Evolutionary conservation across 2,329 filamentous ascomycete species (phyloP), one percentile per base, ranked within the genome.

Genomic region (Sporothrix curviconia): DNA sequence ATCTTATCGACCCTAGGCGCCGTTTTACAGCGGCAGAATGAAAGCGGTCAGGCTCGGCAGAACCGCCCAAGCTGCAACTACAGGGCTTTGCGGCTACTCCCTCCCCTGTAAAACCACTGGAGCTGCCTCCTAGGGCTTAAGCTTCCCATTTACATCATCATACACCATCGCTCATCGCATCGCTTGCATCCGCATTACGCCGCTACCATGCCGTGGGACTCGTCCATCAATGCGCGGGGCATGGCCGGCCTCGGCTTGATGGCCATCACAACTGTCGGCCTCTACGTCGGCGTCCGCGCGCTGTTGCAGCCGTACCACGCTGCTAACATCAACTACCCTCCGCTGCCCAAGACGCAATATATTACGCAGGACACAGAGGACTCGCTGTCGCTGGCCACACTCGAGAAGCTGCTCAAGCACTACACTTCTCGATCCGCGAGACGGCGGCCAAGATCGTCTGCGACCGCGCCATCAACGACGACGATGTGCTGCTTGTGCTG

Each of bases 281-380:
- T 86, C 60, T 69, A 85, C 57, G 74, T 77, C 59, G 74, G 77
- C 54, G 81, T 89, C 69, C 77, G 78, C 61, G 69, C 76, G 37
- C 76, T 81, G 56, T 81, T 92, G 44, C 74, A 75, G 58, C 72
- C 79, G 56, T 82, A 86, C 63, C 79, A 84, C 62, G 76, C n/a
- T 8, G 83, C 82, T 59, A 34, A 25, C 36, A 37, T 53, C 25
- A 32, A 30, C 17, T 53, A 42, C 37, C 79, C 82, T 36, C 67
- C 75, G 37, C 81, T 84, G 59, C 83, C 83, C 36, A 85, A 86
- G 67, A 82, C 86, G 52, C 82, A 86, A 63, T 88, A 89, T 68
- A 87, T 90, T 62, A 87, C 84, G 14, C 85, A 90, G 68, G 83
- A 87, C 24, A 89, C 86, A 2, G 87, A 91, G 66, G 86, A 90